Percentiles rank a stretch among this genome's conserved stretches.
phyloP scores from a whole-genome alignment of 495 filamentous ascomycete species.

The Darksidea phi region DNA sequence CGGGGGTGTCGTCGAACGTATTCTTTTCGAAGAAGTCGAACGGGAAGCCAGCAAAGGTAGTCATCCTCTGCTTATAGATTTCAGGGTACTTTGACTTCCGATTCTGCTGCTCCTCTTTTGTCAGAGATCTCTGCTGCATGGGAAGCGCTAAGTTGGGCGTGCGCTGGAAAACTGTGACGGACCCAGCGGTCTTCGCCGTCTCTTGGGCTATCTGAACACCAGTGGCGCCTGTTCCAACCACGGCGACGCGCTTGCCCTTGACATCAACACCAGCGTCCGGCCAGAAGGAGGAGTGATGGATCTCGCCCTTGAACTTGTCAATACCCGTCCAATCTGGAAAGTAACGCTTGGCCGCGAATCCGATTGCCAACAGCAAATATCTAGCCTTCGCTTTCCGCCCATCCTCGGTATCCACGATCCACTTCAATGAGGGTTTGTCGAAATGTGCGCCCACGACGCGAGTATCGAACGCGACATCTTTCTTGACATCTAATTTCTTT shows the following conservation, averaged over 20 bases:
- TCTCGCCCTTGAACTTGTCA: constrained; percentile 46
- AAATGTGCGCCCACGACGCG: constrained; percentile 44
- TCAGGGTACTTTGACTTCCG: constrained; percentile 48
- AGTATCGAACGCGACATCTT: constrained; percentile 48
- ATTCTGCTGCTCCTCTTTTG: constrained; percentile 48
- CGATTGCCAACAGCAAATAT: constrained; percentile 45
- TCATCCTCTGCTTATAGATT: constrained; percentile 49
- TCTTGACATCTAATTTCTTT: constrained; percentile 45
- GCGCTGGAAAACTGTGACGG: constrained; percentile 53
- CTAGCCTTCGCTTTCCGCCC: constrained; percentile 34
- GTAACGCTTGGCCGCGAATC: constrained; percentile 45
- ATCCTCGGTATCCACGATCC: constrained; percentile 43
- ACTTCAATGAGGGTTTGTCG: constrained; percentile 41
- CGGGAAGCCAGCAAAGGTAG: constrained; percentile 50
- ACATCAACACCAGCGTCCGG: constrained; percentile 50
- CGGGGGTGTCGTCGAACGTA: constrained; percentile 50
- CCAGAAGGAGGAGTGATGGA: constrained; percentile 57
- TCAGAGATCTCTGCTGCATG: constrained; percentile 51
- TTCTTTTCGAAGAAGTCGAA: constrained; percentile 46
- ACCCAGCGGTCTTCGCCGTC: constrained; percentile 41
- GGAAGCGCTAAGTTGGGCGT: constrained; percentile 56
- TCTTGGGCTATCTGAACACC: constrained; percentile 55
- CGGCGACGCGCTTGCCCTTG: constrained; percentile 54
- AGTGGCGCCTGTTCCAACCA: constrained; percentile 59
- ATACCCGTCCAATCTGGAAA: constrained; percentile 44